Evolutionary conservation across 306 rosid species (phyloP).

Genomic region (Vigna reflexopilosa): DNA sequence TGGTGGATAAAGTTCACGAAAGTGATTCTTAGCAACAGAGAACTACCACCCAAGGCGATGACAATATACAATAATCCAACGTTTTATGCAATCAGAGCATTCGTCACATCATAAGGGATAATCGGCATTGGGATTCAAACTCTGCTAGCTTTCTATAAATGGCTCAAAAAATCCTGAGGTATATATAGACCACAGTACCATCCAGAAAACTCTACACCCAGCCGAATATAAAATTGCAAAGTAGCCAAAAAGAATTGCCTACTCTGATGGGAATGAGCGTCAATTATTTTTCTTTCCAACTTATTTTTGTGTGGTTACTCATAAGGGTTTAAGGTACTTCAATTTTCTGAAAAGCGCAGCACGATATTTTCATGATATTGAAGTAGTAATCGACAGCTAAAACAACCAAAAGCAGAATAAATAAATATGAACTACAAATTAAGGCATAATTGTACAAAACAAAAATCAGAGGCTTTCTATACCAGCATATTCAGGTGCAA

Average conservation of each 20-base stretch:
- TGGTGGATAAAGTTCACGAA: constrained; percentile 9
- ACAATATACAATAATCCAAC: background rate
- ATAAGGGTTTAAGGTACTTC: constrained; percentile 1
- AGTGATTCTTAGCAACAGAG: background rate
- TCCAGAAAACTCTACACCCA: constrained; percentile 7
- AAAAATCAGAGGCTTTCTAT: constrained; percentile 40
- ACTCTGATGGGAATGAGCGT: background rate
- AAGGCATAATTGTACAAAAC: background rate
- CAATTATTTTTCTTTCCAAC: constrained; percentile 28
- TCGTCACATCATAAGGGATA: constrained; percentile 1
- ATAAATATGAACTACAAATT: constrained; percentile 1
- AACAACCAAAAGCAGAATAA: constrained; percentile 13
- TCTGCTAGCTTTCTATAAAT: constrained; percentile 9
- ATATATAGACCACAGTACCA: background rate
- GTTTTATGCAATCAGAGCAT: constrained; percentile 25
- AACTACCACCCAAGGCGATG: constrained; percentile 28
- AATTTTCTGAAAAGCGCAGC: constrained; percentile 7
- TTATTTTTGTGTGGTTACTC: background rate
- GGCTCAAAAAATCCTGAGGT: background rate
- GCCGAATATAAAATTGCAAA: constrained; percentile 18
- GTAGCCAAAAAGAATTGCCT: background rate
- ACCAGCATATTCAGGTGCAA: constrained; percentile 38
- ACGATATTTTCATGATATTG: constrained; percentile 1
- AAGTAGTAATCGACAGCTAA: constrained; percentile 16
- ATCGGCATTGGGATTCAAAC: background rate